These are phyloP conservation scores for Epichloe baconii DNA, from an alignment of 2,329 filamentous ascomycete species.

Conservation along the genomic window DNA sequence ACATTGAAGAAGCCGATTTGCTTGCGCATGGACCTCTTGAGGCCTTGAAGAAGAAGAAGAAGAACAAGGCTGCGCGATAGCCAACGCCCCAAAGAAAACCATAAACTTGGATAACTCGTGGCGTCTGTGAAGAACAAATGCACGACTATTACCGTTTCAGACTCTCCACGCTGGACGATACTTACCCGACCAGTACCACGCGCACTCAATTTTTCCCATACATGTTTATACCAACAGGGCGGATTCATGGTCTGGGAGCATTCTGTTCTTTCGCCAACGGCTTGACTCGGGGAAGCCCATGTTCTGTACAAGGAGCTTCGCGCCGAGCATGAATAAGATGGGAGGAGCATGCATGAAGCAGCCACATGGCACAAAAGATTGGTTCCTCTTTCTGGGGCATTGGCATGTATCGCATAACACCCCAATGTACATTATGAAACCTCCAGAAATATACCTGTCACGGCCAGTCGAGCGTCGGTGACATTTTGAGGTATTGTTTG, in stretches of 20 bases:
- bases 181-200: neutral
- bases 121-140: neutral
- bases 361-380: neutral
- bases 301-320: neutral
- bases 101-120: neutral
- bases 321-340: neutral
- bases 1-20: conserved; percentile 22
- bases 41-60: conserved; percentile 1
- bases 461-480: neutral
- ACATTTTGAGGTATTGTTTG: neutral
- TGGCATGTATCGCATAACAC: neutral
- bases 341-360: neutral
- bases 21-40: conserved; percentile 13
- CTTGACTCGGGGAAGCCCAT: no score
- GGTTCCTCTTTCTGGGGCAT: neutral
- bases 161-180: no score
- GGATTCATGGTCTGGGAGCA: neutral
- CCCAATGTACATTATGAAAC: neutral
- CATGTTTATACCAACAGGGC: neutral
- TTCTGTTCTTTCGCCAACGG: neutral
- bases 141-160: neutral
- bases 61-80: neutral
- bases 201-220: neutral
- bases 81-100: neutral
- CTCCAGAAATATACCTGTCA: neutral